A percentile compares a stretch with the other conserved stretches of the same genome.
Evolutionary conservation across 768 basidiomycete genomes (phyloP).

Genomic region (Suillus discolor): DNA sequence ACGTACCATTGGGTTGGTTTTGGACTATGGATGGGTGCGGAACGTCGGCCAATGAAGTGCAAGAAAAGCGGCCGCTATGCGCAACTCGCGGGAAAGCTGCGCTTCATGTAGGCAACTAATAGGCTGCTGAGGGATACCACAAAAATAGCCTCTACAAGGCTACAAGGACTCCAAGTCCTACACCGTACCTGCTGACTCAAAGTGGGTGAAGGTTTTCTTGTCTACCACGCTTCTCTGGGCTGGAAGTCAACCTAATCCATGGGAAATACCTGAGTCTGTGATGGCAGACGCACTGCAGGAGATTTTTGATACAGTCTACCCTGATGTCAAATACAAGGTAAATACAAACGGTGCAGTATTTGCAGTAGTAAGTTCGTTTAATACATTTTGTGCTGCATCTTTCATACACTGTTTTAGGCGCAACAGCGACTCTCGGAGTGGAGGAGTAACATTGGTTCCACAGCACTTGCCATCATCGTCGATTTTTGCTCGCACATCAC

Average conservation of each 20-base stretch:
- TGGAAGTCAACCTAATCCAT: conserved; percentile 3
- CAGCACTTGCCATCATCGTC: conserved; percentile 7
- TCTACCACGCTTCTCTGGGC: neutral
- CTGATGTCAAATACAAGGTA: neutral
- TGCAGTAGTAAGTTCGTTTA: conserved; percentile 2
- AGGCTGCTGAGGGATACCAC: no score
- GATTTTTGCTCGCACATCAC: conserved; percentile 4
- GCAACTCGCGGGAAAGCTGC: no score
- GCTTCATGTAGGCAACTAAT: no score
- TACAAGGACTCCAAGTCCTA: no score
- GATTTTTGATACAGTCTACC: conserved; percentile 6
- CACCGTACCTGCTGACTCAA: neutral
- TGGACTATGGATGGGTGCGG: no score
- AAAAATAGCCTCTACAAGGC: no score
- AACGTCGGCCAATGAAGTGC: no score
- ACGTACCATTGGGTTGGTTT: no score
- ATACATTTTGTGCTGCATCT: neutral
- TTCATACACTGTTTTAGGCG: neutral
- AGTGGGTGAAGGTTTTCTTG: conserved; percentile 5
- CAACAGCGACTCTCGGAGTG: conserved; percentile 8
- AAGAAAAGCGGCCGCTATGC: no score
- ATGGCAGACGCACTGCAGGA: conserved; percentile 5
- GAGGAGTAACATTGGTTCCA: conserved; percentile 8
- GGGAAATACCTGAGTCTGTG: neutral
- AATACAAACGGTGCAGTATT: conserved; percentile 1